Evolutionary conservation across 352 stramenopile genomes (phyloP).

Genomic region (Nothophytophthora sp.): DNA sequence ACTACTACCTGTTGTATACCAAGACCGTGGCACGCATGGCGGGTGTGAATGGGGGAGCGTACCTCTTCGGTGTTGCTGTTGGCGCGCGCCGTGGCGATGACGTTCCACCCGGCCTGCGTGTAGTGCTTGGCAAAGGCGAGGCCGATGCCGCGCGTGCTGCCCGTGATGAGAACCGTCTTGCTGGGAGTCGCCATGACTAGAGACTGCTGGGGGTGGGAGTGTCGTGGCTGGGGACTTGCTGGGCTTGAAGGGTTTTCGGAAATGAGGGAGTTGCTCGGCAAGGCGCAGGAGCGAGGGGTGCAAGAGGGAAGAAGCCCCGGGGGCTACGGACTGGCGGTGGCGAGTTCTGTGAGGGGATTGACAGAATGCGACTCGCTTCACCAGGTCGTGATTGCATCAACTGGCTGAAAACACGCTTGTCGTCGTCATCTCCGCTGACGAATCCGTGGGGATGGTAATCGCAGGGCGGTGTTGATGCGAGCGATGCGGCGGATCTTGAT

Average conservation of each 20-base stretch:
- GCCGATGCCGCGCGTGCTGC: constrained; percentile 43
- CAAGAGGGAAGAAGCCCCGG: neutral
- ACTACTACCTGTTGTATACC: neutral
- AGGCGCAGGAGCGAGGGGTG: neutral
- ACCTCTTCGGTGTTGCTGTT: constrained; percentile 35
- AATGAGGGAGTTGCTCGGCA: constrained; percentile 13
- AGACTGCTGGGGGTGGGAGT: neutral
- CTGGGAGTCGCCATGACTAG: constrained; percentile 11
- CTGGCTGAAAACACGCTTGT: too few relatives aligned
- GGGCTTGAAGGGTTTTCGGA: constrained; percentile 8
- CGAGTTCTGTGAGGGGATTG: too few relatives aligned
- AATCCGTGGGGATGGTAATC: too few relatives aligned
- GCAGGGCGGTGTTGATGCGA: too few relatives aligned
- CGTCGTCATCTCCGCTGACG: too few relatives aligned
- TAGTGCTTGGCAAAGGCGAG: constrained; percentile 42
- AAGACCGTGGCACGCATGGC: neutral
- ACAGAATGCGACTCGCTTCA: too few relatives aligned
- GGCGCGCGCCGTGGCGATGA: constrained; percentile 35
- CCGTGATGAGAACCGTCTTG: constrained; percentile 52
- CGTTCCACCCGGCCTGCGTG: constrained; percentile 37
- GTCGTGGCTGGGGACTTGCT: neutral
- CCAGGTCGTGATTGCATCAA: too few relatives aligned
- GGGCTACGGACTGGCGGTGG: too few relatives aligned
- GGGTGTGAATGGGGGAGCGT: neutral
- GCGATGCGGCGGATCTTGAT: too few relatives aligned